Percentiles rank a stretch among this genome's conserved stretches.
These are phyloP conservation scores for Raddia distichophylla DNA, from an alignment of 176 grass and related monocot genomes.

Conservation along the genomic window DNA sequence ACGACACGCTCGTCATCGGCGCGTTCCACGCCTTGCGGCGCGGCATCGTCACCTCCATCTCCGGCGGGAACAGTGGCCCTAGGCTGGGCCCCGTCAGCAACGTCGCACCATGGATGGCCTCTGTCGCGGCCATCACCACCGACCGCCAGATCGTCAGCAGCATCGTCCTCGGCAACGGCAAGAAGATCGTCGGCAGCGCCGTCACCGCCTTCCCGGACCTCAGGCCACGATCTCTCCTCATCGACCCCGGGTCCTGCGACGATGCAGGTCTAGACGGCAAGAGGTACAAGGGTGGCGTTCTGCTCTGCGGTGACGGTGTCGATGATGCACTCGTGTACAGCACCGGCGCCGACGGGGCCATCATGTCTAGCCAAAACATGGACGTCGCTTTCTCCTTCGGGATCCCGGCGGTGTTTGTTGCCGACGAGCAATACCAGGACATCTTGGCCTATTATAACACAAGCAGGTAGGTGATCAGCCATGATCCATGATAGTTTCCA, in stretches of 20 bases:
- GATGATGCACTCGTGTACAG: rapidly evolving
- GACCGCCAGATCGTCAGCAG: constrained; percentile 30
- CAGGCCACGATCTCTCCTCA: not conserved
- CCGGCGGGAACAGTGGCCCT: constrained; percentile 17
- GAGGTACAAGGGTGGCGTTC: constrained; percentile 12
- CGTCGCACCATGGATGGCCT: constrained; percentile 39
- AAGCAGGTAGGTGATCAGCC: not conserved
- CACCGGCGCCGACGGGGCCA: constrained; percentile 16
- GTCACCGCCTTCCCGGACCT: constrained; percentile 2
- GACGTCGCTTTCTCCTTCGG: not conserved
- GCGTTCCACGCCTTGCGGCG: constrained; percentile 35
- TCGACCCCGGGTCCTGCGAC: not conserved
- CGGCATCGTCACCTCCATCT: constrained; percentile 1
- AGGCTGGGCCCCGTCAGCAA: constrained; percentile 5
- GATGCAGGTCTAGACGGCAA: not conserved
- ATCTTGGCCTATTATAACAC: constrained; percentile 23
- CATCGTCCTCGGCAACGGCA: constrained; percentile 23
- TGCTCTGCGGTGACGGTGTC: not conserved
- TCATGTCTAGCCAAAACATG: rapidly evolving
- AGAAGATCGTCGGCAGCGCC: not conserved
- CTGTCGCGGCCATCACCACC: not conserved
- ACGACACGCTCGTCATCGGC: constrained; percentile 9
- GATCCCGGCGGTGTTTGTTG: not conserved
- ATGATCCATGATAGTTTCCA: too few relatives aligned
- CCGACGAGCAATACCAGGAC: not conserved